phyloP scores from a whole-genome alignment of 1,284 basidiomycete genomes.

The Stereum hirsutum region DNA sequence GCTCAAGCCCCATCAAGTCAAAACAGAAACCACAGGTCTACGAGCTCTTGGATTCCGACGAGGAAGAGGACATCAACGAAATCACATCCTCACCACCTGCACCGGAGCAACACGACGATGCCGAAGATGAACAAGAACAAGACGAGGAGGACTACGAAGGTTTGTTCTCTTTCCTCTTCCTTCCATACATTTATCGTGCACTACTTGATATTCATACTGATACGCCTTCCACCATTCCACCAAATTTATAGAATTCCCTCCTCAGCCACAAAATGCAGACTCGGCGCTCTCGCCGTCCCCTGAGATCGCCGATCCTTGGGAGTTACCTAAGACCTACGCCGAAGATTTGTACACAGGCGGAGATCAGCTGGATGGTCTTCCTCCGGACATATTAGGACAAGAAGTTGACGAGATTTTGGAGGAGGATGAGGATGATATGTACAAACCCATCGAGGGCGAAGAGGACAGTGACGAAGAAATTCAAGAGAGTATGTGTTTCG shows the following conservation, averaged over 20 bases:
- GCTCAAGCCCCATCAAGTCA: too few species aligned
- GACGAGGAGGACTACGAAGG: slow-evolving; percentile 9
- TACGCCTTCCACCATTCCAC: too few species aligned
- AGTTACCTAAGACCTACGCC: slow-evolving; percentile 36
- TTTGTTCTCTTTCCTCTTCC: not conserved
- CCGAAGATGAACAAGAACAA: slow-evolving; percentile 11
- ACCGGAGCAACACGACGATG: slow-evolving; percentile 1
- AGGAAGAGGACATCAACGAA: not conserved
- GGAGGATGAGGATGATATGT: slow-evolving; percentile 13
- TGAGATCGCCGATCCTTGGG: slow-evolving; percentile 41
- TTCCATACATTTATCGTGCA: too few species aligned
- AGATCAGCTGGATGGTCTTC: slow-evolving; percentile 11
- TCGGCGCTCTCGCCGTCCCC: too few species aligned
- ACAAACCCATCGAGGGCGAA: slow-evolving; percentile 5
- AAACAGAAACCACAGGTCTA: too few species aligned
- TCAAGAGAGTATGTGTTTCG: too few species aligned
- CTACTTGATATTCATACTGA: too few species aligned
- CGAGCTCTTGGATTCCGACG: not conserved
- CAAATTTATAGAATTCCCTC: too few species aligned
- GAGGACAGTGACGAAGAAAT: slow-evolving; percentile 21
- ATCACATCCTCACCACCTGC: not conserved
- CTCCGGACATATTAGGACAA: too few species aligned
- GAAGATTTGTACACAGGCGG: slow-evolving; percentile 40
- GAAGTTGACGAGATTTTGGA: slow-evolving; percentile 2
- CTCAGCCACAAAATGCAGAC: too few species aligned